phyloP scores from a whole-genome alignment of 2,329 filamentous ascomycete species.

The Hypoxylon sp. region DNA sequence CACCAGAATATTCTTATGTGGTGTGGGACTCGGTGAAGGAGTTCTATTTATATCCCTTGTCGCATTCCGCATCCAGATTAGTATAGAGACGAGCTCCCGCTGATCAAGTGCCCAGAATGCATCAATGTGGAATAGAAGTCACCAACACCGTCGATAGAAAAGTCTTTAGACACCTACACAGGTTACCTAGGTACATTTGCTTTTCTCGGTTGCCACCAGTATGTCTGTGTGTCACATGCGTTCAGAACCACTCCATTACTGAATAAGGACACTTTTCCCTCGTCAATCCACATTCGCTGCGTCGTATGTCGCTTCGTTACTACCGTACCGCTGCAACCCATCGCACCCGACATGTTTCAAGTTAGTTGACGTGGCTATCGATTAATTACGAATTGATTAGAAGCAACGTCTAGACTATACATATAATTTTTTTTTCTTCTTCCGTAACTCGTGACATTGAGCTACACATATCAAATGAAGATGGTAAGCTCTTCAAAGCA shows the following conservation, averaged over 20 bases:
- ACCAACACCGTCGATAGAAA: not conserved
- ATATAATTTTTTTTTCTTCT: not conserved
- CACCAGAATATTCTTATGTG: not conserved
- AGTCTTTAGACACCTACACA: not conserved
- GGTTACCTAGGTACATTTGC: not conserved
- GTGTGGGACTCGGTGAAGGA: slow-evolving; percentile 6
- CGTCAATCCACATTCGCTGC: slow-evolving; percentile 15
- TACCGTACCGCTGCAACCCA: slow-evolving; percentile 20
- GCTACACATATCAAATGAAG: not conserved
- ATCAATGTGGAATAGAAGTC: slow-evolving; percentile 1
- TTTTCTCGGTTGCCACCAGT: not conserved
- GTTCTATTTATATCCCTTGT: slow-evolving; percentile 19
- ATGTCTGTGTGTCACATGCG: slow-evolving; percentile 26
- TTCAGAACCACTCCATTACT: slow-evolving; percentile 17
- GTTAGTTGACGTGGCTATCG: slow-evolving; percentile 26
- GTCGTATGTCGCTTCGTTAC: slow-evolving; percentile 31
- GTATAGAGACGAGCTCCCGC: not conserved
- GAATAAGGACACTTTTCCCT: slow-evolving; percentile 22
- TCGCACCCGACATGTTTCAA: slow-evolving; percentile 38
- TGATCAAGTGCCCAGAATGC: not conserved
- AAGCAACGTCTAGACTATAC: not conserved
- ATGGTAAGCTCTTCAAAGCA: not conserved
- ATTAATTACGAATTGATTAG: slow-evolving; percentile 17
- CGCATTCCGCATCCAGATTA: not conserved
- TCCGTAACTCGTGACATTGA: slow-evolving; percentile 2